Conservation (phyloP, 805 yeast genomes). For the Metschnikowia koreensis region DNA sequence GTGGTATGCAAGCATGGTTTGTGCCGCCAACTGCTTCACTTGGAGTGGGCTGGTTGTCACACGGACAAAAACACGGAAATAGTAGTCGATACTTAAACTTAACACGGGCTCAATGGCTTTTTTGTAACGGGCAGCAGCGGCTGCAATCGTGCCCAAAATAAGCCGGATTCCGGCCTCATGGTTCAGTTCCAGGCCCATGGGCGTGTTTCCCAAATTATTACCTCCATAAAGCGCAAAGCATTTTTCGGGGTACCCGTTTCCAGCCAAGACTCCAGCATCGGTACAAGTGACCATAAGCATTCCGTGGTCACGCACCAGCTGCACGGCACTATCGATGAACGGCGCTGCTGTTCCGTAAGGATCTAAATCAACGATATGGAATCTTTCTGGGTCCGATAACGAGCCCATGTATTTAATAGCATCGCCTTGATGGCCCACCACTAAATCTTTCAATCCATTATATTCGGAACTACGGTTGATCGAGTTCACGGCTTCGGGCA, state of each 20-base stretch:
- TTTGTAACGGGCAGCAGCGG: constrained; percentile 87
- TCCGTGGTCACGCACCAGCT: constrained; percentile 81
- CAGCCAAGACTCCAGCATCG: constrained; percentile 93
- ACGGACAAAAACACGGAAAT: constrained; percentile 79
- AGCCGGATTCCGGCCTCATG: constrained; percentile 92
- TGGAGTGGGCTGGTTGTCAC: constrained; percentile 75
- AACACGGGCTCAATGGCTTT: constrained; percentile 83
- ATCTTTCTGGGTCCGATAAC: constrained; percentile 46
- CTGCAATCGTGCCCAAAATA: constrained; percentile 71
- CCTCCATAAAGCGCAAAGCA: constrained; percentile 96
- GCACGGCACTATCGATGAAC: constrained; percentile 88
- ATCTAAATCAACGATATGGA: constrained; percentile 89
- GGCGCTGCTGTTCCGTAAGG: constrained; percentile 99
- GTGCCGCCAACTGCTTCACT: constrained; percentile 76
- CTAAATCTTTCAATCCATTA: constrained; percentile 58
- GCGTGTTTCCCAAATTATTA: constrained; percentile 65
- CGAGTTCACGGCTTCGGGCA: constrained; percentile 79
- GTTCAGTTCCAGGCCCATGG: constrained; percentile 60
- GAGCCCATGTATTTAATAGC: constrained; percentile 78
- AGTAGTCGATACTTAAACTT: constrained; percentile 86
- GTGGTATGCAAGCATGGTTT: constrained; percentile 73
- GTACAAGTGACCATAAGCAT: constrained; percentile 90
- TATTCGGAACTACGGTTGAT: constrained; percentile 69
- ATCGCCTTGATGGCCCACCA: constrained; percentile 75
- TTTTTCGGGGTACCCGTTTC: constrained; percentile 94